Evolutionary conservation across 768 basidiomycete species (phyloP), one percentile per base, ranked within the genome.

Genomic region (Rossbeevera mucosa): DNA sequence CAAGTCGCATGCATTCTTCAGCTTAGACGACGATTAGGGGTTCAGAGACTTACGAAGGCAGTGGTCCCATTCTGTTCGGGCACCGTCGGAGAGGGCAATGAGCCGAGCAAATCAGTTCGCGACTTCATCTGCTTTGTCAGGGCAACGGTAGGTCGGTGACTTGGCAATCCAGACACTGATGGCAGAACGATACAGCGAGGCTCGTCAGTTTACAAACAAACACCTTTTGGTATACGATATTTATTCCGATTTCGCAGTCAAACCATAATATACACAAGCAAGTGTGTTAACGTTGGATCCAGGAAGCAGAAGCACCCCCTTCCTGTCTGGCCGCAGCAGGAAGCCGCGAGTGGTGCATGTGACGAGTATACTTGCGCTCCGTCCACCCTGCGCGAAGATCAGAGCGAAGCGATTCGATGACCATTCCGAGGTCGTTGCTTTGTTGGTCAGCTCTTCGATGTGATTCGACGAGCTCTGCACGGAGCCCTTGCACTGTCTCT

Each of bases 161-260:
- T 85, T 91, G 4, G 87, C 75, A 33, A 92, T 74, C 36, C 88
- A 79, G 3, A 89, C 83, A 56, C 80, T 80, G 53, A 95, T 76
- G 9, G 92, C 82, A 55, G 88, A 88, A 51, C 88, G 86, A 64
- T 84, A 82, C 5, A 93, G 72, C 60, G 82, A 72, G 13, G 86
- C 21, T 44, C 2, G 51, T 47, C 12, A 42, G 25, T 41, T 18
- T 9, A 38, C 18, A 20, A 18, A 11, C 8, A n/a, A n/a, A n/a
- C n/a, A n/a, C n/a, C n/a, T n/a, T n/a, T n/a, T n/a, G n/a, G n/a
- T n/a, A n/a, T n/a, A n/a, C n/a, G n/a, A n/a, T n/a, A n/a, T n/a
- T n/a, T n/a, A n/a, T n/a, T n/a, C n/a, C n/a, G n/a, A n/a, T n/a
- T n/a, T n/a, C n/a, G n/a, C n/a, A n/a, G n/a, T n/a, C n/a, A 48